These are phyloP conservation scores for Cryptococcus sp. DNA, from an alignment of 1,284 basidiomycete genomes.

Conservation along the genomic window DNA sequence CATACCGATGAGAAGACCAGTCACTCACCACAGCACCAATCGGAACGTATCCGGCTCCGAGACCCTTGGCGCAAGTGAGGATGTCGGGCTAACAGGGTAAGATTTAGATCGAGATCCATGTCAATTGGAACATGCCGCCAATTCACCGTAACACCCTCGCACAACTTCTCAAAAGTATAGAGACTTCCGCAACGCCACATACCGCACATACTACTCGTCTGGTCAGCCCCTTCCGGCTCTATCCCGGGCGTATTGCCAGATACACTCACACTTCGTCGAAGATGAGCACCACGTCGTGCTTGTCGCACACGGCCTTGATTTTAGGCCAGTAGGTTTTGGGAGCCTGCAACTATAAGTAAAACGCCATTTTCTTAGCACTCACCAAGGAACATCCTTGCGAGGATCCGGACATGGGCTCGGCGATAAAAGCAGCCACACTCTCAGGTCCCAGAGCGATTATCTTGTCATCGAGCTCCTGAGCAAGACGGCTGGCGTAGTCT, in stretches of 20 bases:
- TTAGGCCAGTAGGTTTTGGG: conserved; percentile 55
- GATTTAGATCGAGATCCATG: too few relatives aligned
- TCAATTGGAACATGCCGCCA: too few relatives aligned
- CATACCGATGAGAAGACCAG: too few relatives aligned
- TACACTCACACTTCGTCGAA: conserved; percentile 67
- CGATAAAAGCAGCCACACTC: conserved; percentile 60
- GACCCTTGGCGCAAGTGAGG: conserved; percentile 81
- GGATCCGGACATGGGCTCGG: conserved; percentile 64
- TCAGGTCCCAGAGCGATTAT: conserved; percentile 76
- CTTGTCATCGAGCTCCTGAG: conserved; percentile 77
- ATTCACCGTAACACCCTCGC: conserved; percentile 56
- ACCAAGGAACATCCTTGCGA: conserved; percentile 60
- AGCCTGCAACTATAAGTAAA: conserved; percentile 28
- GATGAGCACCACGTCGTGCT: conserved; percentile 77
- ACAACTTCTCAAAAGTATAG: conserved; percentile 60
- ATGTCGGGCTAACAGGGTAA: conserved; percentile 62
- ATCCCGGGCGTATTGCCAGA: too few relatives aligned
- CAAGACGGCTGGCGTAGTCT: conserved; percentile 71
- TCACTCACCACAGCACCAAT: conserved; percentile 69
- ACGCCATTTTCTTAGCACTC: too few relatives aligned
- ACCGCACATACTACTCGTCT: conserved; percentile 62
- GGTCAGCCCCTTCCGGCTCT: too few relatives aligned
- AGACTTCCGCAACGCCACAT: conserved; percentile 74
- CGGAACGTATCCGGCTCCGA: conserved; percentile 79
- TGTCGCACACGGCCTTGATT: conserved; percentile 79